These are phyloP conservation scores for Sistotremastrum niveocremeum DNA, from an alignment of 768 basidiomycete species.

Conservation along the genomic window DNA sequence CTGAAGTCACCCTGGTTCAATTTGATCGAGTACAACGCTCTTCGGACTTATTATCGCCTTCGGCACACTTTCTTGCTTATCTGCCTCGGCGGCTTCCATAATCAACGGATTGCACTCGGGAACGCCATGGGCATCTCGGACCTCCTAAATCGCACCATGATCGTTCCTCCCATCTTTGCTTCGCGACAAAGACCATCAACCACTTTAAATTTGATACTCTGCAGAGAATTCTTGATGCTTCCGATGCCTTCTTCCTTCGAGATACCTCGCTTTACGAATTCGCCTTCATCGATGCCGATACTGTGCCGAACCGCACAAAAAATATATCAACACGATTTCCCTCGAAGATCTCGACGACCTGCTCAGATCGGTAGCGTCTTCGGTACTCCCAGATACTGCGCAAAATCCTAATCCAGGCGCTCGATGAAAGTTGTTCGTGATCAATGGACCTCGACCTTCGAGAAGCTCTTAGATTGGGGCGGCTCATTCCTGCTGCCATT, in stretches of 20 bases:
- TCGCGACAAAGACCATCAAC: constrained; percentile 45
- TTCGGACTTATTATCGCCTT: constrained; percentile 9
- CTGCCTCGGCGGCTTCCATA: constrained; percentile 78
- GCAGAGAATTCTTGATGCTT: constrained; percentile 21
- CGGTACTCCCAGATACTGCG: constrained; percentile 55
- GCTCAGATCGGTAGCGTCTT: constrained; percentile 66
- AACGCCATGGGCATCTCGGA: constrained; percentile 66
- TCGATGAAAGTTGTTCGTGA: constrained; percentile 36
- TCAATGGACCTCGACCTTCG: constrained; percentile 28
- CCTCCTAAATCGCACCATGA: constrained; percentile 61
- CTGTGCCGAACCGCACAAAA: constrained; percentile 16
- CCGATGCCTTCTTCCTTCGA: constrained; percentile 33
- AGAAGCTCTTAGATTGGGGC: constrained; percentile 22
- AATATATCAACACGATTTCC: constrained; percentile 30
- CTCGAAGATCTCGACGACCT: constrained; percentile 31
- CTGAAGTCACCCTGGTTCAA: constrained; percentile 1
- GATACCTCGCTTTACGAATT: constrained; percentile 50
- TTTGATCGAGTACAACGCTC: constrained; percentile 1
- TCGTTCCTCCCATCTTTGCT: constrained; percentile 60
- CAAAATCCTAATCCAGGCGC: constrained; percentile 21
- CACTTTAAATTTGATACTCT: constrained; percentile 44
- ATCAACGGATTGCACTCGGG: constrained; percentile 76
- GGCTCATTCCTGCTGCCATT: constrained; percentile 4
- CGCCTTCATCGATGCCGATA: constrained; percentile 39
- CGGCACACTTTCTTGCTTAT: constrained; percentile 50